Base-by-base conservation (phyloP, 495 filamentous ascomycete genomes). In the Barbatosphaeria neglecta region DNA sequence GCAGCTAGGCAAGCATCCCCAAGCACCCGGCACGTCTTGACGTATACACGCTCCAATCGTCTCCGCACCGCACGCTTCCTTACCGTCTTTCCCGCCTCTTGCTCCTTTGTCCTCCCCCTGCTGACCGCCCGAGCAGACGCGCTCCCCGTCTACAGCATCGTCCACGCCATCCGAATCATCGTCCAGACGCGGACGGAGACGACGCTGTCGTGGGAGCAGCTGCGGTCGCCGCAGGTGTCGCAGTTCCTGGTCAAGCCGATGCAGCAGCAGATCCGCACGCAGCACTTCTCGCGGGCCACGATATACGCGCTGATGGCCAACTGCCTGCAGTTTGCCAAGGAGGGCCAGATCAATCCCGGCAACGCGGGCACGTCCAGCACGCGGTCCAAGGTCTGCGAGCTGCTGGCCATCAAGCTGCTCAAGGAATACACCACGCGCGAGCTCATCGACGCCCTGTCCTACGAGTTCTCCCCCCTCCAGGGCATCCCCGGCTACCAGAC, bases 211-310 rank as follows among this genome's bases (percentile, higher is more conserved):
- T 97, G 89, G 89, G 90, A 95, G 49, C 90, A 97, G 63, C 69
- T 97, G 50, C 78, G 90, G 42, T 93, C 90, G 9, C 90, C 90
- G 6, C 90, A 97, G 59, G 83, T 97, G 27, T 95, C 87, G 15
- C 88, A 93, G 62, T 97, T 97, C 59, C 73, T 97, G 19, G 75
- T 95, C 54, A 97, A 95, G 68, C 90, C 90, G 2, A 76, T 80
- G 68, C 87, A 88, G 61, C 85, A 89, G 50, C 83, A 88, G 54
- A 86, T 94, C 31, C 77, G 79, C 44, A 73, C 72, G 19, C 78
- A 82, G 17, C 85, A 93, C 62, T 87, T 94, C 52, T 87, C 83
- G 13, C 79, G 84, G 35, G 90, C 83, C 10, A 92, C 87, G 2
- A 59, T 95, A 27, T 97, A 93, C 65, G 86, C 87, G 3, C 64